Percentiles rank a stretch among this genome's conserved stretches.
These are phyloP conservation scores for Oryza brachyantha DNA, from an alignment of 176 grass and related monocot genomes.

Conservation along the genomic window DNA sequence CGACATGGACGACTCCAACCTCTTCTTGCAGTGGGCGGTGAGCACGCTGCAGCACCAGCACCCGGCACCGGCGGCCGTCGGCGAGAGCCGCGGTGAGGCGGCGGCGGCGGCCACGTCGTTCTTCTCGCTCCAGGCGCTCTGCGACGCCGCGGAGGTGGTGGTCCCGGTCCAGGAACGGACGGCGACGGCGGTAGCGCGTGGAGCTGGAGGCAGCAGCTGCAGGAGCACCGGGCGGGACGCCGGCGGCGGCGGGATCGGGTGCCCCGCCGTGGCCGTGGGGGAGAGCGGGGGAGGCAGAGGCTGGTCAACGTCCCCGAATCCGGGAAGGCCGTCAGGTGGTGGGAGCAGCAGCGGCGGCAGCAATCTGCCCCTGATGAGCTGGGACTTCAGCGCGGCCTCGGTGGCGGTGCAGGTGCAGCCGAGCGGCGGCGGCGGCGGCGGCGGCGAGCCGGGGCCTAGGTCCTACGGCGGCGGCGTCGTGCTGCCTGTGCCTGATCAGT, in stretches of 20 bases:
- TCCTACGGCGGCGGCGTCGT: not conserved
- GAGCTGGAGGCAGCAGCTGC: slow-evolving; percentile 23
- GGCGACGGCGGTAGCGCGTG: not conserved
- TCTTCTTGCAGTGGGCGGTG: slow-evolving; percentile 52
- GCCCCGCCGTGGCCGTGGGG: not conserved
- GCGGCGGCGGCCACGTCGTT: no score
- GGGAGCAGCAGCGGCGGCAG: not conserved
- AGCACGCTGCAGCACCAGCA: slow-evolving; percentile 33
- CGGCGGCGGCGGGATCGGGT: not conserved
- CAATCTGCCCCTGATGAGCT: slow-evolving; percentile 23
- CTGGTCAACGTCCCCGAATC: slow-evolving; percentile 21
- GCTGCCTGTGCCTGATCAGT: not conserved
- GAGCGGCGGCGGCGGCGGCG: slow-evolving; percentile 12
- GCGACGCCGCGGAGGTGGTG: not conserved
- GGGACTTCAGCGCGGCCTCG: slow-evolving; percentile 42
- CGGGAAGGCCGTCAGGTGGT: not conserved
- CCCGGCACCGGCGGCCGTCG: not conserved
- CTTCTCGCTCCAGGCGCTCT: slow-evolving; percentile 36
- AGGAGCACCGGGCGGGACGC: slow-evolving; percentile 23
- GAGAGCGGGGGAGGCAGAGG: not conserved
- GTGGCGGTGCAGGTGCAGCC: not conserved
- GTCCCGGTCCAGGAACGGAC: slow-evolving; percentile 9
- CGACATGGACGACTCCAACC: slow-evolving; percentile 29
- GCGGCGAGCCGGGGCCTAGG: not conserved
- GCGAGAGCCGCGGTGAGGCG: not conserved